Evolutionary conservation across 2,329 filamentous ascomycete genomes (phyloP).

Genomic region (Phialophora chinensis): DNA sequence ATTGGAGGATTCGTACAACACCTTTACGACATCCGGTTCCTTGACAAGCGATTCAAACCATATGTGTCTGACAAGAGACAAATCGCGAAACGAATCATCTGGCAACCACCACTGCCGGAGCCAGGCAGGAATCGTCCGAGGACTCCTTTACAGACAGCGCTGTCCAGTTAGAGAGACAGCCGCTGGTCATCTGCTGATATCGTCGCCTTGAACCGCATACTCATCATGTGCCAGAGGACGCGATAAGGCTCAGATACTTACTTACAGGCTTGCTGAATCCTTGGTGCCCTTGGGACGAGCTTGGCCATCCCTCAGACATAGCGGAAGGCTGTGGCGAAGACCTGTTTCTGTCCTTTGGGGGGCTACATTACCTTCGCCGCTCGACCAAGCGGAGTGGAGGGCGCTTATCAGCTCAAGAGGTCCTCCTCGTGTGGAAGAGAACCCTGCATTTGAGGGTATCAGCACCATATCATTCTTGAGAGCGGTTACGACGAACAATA

Average conservation of each 20-base stretch:
- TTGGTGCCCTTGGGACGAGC: neutral
- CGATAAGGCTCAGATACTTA: neutral
- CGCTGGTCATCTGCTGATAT: neutral
- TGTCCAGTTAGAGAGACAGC: neutral
- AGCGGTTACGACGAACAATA: neutral
- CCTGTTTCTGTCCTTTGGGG: neutral
- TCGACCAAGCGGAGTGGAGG: neutral
- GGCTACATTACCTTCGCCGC: neutral
- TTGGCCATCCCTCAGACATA: neutral
- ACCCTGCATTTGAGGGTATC: neutral
- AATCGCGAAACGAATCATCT: conserved; percentile 15
- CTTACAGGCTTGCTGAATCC: neutral
- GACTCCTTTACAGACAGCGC: neutral
- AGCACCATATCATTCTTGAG: neutral
- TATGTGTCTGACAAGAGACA: conserved; percentile 20
- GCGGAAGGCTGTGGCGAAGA: neutral
- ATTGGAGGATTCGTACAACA: conserved; percentile 17
- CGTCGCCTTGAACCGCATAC: neutral
- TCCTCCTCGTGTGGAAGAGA: neutral
- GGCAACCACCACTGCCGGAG: neutral
- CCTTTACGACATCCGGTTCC: conserved; percentile 15
- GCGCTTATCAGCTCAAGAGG: neutral
- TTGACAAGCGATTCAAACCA: conserved; percentile 7
- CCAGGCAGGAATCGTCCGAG: neutral
- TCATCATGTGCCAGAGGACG: neutral